Base-by-base conservation (phyloP, 345 rosid genomes). In the Diplotaxis tenuifolia region DNA sequence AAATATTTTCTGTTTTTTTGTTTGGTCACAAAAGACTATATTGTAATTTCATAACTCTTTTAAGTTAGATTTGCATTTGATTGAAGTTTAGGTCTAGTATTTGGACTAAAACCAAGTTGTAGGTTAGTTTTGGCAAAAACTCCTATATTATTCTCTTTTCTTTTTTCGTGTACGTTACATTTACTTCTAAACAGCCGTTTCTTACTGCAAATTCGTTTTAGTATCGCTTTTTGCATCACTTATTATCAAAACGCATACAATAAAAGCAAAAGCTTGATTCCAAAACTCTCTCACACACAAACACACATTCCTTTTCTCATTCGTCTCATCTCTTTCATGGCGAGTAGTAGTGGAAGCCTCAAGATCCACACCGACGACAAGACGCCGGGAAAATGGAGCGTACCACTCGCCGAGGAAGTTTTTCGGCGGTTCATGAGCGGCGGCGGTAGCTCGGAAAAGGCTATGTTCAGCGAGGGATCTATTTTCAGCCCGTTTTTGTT, bases 381-480 rank as follows among this genome's bases (percentile, higher is more conserved):
- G 12, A 68, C 89, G 23, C 85, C 87, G 5, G 78, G 84, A 1
- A 93, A 91, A 76, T 91, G 98, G 98, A 72, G 86, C 42, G 84
- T 91, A 62, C 71, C 86, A 5, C 81, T 93, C 47, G 70, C 74
- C 0, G 94, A 89, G 52, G 92, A 89, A 0, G 85, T 76, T 29
- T 88, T 89, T 78, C 79, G 70, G 29, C 80, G 80, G 71, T 82
- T 91, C 58, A 56, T 88, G 53, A 54, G 79, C 18, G 85, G 84
- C 4, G 82, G 70, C 71, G 81, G 80, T 28, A 19, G 65, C 7
- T 19, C 21, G 10, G 82, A 84, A 77, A 83, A 78, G 18, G 83
- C 80, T 81, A 85, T 84, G 40, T 89, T 88, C 53, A 92, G 91
- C 1, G 96, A 93, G 11, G 96, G 94, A n/a, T 91, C 96, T 31